Evolutionary conservation across 192 early-diverging fungal species (phyloP), one percentile per base, ranked within the genome.

Genomic region (Spizellomyces sp.): DNA sequence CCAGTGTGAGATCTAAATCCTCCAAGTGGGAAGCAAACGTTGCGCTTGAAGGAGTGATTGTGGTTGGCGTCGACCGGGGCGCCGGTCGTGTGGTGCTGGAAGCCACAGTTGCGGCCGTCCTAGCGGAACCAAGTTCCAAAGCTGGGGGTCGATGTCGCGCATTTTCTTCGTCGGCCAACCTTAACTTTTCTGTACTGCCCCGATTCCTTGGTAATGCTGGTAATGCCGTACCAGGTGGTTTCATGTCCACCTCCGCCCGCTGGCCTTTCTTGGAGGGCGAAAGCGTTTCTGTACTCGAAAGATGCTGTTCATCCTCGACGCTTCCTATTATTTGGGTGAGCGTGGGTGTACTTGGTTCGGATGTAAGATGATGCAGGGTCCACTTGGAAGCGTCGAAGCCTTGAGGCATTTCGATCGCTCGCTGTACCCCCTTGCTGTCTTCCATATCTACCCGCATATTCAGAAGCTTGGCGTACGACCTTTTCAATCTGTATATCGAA

Each of bases 401-500:
- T 14, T 61, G 12, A 36, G 36, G 36, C 19, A 14, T 61, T 61
- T 61, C 21, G 2, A 2, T 14, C 21, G 21, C 12, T 14, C 27
- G 36, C 14, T 12, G 12, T 4, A 61, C 36, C 10, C 21, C 19
- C n/a, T 61, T 61, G 14, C 14, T 19, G 56, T 57, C 36, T 21
- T 62, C 17, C 36, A 22, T 21, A 12, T 63, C 62, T 14, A 65
- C 9, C 19, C 70, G 62, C 70, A 74, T 66, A 54, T 59, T 67
- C 9, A 74, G 64, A 9, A 74, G 64, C 22, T 45, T 66, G 8
- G 71, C 71, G 46, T 74, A 74, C 5, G 64, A 67, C 44, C 64
- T 36, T 46, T 67, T 66, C 21, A 74, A 44, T 15, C 66, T 67
- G 5, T 10, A 7, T n/a, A 45, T 21, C 5, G 1, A 9, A 67